phyloP scores from a whole-genome alignment of 2,329 filamentous ascomycete species.

The Talaromyces sp. region DNA sequence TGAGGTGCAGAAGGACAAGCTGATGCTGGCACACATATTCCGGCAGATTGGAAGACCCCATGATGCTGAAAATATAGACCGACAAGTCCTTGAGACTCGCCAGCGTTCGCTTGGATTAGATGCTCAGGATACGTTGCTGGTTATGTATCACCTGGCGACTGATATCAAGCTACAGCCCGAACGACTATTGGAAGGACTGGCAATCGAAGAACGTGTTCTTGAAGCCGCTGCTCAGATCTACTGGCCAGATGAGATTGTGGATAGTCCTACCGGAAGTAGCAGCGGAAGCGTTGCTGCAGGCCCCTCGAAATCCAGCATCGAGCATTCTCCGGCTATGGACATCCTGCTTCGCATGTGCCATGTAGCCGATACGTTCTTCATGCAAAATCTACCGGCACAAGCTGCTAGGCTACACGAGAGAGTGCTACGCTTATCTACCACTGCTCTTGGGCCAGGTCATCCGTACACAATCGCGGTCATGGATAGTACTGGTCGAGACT shows the following conservation, averaged over 20 bases:
- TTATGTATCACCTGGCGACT: constrained; percentile 14
- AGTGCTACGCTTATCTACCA: constrained; percentile 17
- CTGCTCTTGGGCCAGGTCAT: constrained; percentile 17
- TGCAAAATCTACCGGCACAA: constrained; percentile 9
- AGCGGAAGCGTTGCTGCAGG: not conserved
- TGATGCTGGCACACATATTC: constrained; percentile 18
- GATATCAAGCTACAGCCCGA: constrained; percentile 15
- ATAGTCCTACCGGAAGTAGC: not conserved
- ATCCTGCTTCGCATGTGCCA: constrained; percentile 17
- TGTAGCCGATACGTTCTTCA: constrained; percentile 18
- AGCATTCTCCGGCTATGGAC: constrained; percentile 14
- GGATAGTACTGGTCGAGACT: constrained; percentile 19
- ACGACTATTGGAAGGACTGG: constrained; percentile 12
- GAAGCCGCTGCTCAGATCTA: constrained; percentile 14
- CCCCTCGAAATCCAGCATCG: not conserved
- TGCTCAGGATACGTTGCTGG: constrained; percentile 10
- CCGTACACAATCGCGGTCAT: constrained; percentile 20
- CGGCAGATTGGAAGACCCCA: constrained; percentile 14
- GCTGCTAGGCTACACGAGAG: constrained; percentile 17
- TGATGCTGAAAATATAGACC: constrained; percentile 16
- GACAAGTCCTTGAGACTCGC: constrained; percentile 1
- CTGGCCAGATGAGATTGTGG: constrained; percentile 6
- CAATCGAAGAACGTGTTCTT: constrained; percentile 13
- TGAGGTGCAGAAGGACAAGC: constrained; percentile 15
- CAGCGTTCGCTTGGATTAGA: constrained; percentile 13